Evolutionary conservation across 371 early-diverging fungal genomes (phyloP).

Genomic region (Massospora cicadina): DNA sequence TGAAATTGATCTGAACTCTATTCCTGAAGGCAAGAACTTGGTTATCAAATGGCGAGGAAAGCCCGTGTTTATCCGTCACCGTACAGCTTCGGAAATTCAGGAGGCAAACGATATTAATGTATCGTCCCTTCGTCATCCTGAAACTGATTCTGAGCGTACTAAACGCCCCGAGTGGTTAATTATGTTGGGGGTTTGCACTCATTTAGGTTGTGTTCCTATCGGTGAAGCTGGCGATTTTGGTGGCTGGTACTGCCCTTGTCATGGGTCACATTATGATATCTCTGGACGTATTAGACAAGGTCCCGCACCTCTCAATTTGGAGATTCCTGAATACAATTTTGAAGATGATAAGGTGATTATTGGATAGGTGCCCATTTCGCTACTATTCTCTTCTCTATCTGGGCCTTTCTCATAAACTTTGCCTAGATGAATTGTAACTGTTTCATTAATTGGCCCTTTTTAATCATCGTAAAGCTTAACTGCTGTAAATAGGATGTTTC

Average conservation of each 20-base stretch:
- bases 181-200: constrained; percentile 96
- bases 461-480: background rate
- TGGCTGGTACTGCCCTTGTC: constrained; percentile 99
- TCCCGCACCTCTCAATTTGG: constrained; percentile 94
- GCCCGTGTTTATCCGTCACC: constrained; percentile 94
- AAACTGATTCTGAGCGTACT: constrained; percentile 78
- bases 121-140: constrained; percentile 70
- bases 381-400: background rate
- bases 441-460: background rate
- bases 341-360: constrained; percentile 32
- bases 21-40: constrained; percentile 93
- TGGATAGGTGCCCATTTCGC: constrained; percentile 22
- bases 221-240: constrained; percentile 95
- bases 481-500: too few relatives aligned
- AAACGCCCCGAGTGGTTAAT: constrained; percentile 92
- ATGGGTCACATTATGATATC: constrained; percentile 82
- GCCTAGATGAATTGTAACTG: too few relatives aligned
- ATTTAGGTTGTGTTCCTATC: constrained; percentile 95
- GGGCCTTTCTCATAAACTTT: background rate
- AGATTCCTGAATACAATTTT: constrained; percentile 70
- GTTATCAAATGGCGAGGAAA: constrained; percentile 97
- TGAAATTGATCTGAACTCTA: constrained; percentile 75
- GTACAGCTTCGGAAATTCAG: constrained; percentile 86
- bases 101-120: constrained; percentile 75
- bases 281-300: constrained; percentile 92